Evolutionary conservation across 1,284 basidiomycete species (phyloP).

Genomic region (Gymnopus androsaceus): DNA sequence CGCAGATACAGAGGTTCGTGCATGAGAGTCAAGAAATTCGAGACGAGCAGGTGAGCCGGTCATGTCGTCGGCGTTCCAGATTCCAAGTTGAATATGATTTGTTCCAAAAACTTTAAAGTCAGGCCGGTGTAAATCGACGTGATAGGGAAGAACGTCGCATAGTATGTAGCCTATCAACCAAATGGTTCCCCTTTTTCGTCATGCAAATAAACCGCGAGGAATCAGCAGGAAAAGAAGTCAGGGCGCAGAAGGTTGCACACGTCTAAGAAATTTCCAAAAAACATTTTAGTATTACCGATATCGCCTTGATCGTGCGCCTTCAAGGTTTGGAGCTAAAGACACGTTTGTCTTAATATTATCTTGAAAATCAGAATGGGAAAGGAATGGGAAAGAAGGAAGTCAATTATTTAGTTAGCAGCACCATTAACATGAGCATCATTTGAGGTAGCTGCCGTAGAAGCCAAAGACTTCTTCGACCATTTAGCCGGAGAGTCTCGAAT

Average conservation of each 20-base stretch:
- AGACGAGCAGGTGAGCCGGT: neutral
- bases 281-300: too few species aligned
- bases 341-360: too few species aligned
- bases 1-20: neutral
- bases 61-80: neutral
- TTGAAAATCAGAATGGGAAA: too few species aligned
- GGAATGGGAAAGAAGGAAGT: too few species aligned
- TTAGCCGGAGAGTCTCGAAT: slow-evolving; percentile 73
- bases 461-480: slow-evolving; percentile 41
- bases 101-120: too few species aligned
- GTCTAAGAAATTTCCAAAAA: too few species aligned
- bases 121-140: too few species aligned
- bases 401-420: neutral
- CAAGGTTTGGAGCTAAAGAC: too few species aligned
- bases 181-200: neutral
- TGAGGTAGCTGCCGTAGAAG: neutral
- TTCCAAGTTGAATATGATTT: neutral
- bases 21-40: neutral
- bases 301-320: too few species aligned
- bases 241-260: neutral
- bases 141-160: neutral
- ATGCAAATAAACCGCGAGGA: too few species aligned
- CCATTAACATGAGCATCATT: neutral
- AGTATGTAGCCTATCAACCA: neutral
- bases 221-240: neutral